phyloP scores from a whole-genome alignment of 352 stramenopile genomes.

The Phytophthora pinifolia region DNA sequence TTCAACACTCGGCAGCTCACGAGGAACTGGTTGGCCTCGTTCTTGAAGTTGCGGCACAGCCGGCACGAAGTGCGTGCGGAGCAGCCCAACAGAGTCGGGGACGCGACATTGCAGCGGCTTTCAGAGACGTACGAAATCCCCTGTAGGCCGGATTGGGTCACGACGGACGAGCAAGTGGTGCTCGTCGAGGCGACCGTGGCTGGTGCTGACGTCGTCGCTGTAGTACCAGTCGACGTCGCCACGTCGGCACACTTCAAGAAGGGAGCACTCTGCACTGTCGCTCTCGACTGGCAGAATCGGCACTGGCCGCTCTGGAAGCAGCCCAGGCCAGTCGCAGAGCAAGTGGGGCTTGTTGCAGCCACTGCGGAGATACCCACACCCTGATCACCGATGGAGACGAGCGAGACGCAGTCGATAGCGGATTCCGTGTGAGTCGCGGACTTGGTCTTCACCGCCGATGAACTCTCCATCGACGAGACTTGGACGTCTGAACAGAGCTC shows the following conservation, averaged over 20 bases:
- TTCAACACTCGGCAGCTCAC: conserved; percentile 54
- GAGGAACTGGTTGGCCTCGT: conserved; percentile 57
- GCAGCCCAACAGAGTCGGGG: conserved; percentile 40
- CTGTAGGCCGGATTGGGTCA: conserved; percentile 30
- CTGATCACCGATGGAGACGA: conserved; percentile 31
- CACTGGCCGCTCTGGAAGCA: conserved; percentile 30
- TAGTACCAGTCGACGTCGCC: conserved; percentile 1
- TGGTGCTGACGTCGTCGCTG: conserved; percentile 9
- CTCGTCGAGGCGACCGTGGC: conserved; percentile 22
- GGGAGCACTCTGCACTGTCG: conserved; percentile 24
- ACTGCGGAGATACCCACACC: conserved; percentile 31
- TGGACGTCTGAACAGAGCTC: conserved; percentile 20
- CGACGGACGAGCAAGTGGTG: conserved; percentile 31
- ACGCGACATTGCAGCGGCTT: conserved; percentile 33
- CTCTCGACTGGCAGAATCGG: conserved; percentile 41
- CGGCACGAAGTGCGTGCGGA: conserved; percentile 45
- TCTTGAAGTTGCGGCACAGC: conserved; percentile 60
- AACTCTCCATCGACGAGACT: background rate
- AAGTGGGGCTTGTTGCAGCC: conserved; percentile 19
- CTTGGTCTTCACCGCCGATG: background rate
- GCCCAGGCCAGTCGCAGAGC: conserved; percentile 28
- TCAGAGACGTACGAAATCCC: conserved; percentile 50
- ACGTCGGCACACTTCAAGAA: conserved; percentile 28
- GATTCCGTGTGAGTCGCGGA: background rate
- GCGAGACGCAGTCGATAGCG: conserved; percentile 21